Evolutionary conservation across 495 filamentous ascomycete genomes (phyloP).

Genomic region (Baudoinia panamericana): DNA sequence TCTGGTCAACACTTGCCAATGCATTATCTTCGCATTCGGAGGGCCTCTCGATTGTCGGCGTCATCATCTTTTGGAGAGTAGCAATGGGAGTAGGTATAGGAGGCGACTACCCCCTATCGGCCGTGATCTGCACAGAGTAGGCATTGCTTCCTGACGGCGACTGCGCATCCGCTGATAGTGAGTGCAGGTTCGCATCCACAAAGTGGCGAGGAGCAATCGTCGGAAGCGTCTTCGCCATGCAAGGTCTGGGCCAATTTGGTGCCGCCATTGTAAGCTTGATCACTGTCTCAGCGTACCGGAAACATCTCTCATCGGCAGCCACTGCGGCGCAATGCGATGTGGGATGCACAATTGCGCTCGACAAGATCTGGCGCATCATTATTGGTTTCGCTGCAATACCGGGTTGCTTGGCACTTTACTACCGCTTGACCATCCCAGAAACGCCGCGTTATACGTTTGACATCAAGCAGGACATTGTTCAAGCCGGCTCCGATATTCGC

Average conservation of each 20-base stretch:
- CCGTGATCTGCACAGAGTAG: no score
- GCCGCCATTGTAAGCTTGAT: not conserved
- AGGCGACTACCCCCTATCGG: constrained; percentile 15
- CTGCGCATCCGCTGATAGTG: no score
- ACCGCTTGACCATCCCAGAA: constrained; percentile 4
- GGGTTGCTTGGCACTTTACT: not conserved
- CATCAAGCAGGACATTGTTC: not conserved
- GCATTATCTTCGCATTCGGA: not conserved
- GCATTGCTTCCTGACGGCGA: no score
- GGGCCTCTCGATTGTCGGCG: constrained; percentile 7
- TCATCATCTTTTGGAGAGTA: constrained; percentile 12
- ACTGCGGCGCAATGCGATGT: no score
- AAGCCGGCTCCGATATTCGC: not conserved
- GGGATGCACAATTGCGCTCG: no score
- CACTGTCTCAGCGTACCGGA: no score
- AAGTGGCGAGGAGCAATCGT: constrained; percentile 9
- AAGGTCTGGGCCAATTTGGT: not conserved
- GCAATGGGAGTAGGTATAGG: constrained; percentile 15
- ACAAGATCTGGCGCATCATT: constrained; percentile 5
- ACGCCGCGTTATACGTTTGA: not conserved
- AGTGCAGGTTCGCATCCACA: constrained; percentile 4
- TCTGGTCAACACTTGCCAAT: constrained; percentile 1
- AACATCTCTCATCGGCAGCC: no score
- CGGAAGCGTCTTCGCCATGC: constrained; percentile 10
- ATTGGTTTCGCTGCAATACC: constrained; percentile 1